Evolutionary conservation across 2,329 filamentous ascomycete species (phyloP).

Genomic region (Monilinia polystroma): DNA sequence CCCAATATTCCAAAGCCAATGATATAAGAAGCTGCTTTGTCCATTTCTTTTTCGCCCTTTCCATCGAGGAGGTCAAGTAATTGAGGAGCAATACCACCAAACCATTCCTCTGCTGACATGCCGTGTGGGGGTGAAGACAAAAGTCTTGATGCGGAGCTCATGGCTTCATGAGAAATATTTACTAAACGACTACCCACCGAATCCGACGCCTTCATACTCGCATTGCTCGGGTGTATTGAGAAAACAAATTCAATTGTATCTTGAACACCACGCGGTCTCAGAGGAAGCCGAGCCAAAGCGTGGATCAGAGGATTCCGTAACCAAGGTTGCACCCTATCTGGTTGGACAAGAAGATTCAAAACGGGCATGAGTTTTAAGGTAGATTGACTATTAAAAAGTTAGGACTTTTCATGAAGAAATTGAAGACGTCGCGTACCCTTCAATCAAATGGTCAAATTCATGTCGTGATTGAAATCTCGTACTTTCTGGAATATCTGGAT

Average conservation of each 20-base stretch:
- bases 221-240: conserved; percentile 56
- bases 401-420: conserved; percentile 18
- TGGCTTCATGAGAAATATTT: conserved; percentile 66
- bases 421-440: conserved; percentile 27
- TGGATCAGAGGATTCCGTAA: conserved; percentile 57
- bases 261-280: conserved; percentile 62
- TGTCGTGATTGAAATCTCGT: conserved; percentile 18
- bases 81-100: conserved; percentile 59
- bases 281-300: conserved; percentile 59
- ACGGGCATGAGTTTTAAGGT: conserved; percentile 58
- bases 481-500: conserved; percentile 32
- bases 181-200: conserved; percentile 49
- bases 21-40: conserved; percentile 59
- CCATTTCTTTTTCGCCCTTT: conserved; percentile 54
- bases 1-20: conserved; percentile 67
- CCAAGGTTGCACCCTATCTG: conserved; percentile 58
- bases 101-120: conserved; percentile 58
- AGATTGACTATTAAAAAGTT: conserved; percentile 41
- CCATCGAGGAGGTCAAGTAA: conserved; percentile 62
- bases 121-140: conserved; percentile 58
- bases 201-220: conserved; percentile 27
- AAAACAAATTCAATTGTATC: conserved; percentile 70
- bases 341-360: conserved; percentile 63
- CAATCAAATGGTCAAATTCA: conserved; percentile 27
- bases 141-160: conserved; percentile 61